phyloP scores from a whole-genome alignment of 768 basidiomycete genomes.

The Rhodotorula toruloides region DNA sequence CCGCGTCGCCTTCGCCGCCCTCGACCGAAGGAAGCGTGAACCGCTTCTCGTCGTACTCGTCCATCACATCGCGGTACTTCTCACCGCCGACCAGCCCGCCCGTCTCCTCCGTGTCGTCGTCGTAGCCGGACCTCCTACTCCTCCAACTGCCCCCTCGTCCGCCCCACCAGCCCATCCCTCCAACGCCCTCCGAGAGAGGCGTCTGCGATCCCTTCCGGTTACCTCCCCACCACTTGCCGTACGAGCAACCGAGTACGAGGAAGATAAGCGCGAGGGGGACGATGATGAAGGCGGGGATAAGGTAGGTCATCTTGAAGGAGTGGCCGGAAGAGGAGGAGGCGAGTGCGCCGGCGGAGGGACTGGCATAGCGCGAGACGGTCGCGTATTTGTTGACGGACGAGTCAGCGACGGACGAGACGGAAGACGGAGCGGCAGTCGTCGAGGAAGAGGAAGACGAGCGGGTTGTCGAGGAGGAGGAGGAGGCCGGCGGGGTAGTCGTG shows the following conservation, averaged over 20 bases:
- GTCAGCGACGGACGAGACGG: not conserved
- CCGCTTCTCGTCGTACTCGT: constrained; percentile 5
- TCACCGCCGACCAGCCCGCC: constrained; percentile 17
- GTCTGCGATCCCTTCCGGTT: not conserved
- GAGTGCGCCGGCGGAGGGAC: not conserved
- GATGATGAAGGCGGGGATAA: constrained; percentile 33
- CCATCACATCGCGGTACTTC: not conserved
- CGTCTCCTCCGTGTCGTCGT: constrained; percentile 14
- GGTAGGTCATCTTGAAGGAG: constrained; percentile 28
- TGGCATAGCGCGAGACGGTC: constrained; percentile 1
- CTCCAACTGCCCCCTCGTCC: not conserved
- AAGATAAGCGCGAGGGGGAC: constrained; percentile 23
- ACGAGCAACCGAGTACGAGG: constrained; percentile 16
- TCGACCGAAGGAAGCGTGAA: constrained; percentile 3
- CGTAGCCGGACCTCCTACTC: not conserved
- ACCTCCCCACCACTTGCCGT: constrained; percentile 31
- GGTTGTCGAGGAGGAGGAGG: not conserved
- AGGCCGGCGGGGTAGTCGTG: not conserved
- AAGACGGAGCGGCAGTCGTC: not conserved
- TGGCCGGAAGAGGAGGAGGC: not conserved
- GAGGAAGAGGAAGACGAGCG: not conserved
- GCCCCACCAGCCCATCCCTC: constrained; percentile 2
- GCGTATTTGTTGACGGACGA: not conserved
- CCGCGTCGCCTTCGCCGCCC: too few relatives aligned
- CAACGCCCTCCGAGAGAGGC: not conserved